phyloP scores from a whole-genome alignment of 2,329 filamentous ascomycete species.

The Epichloe brachyelytri region DNA sequence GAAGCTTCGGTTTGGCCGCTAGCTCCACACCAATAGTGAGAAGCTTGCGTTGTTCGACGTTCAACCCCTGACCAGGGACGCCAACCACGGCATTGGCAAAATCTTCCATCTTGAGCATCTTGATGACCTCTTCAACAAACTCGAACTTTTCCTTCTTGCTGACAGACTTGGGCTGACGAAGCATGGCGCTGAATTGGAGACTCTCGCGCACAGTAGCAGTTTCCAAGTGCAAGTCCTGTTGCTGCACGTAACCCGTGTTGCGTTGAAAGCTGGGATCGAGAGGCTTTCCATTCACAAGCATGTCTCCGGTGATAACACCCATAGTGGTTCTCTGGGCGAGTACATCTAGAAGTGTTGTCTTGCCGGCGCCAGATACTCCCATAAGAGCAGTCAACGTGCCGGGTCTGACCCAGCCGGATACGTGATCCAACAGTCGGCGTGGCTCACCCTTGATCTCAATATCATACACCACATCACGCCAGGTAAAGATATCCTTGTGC shows the following conservation, averaged over 20 bases:
- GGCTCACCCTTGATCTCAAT: constrained; percentile 60
- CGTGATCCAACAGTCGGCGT: constrained; percentile 62
- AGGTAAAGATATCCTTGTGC: constrained; percentile 56
- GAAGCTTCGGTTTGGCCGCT: constrained; percentile 41
- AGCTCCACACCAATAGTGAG: constrained; percentile 50
- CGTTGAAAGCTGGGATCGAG: constrained; percentile 47
- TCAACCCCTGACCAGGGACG: constrained; percentile 45
- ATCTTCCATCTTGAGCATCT: constrained; percentile 53
- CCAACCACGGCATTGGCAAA: constrained; percentile 55
- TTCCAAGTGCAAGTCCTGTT: constrained; percentile 47
- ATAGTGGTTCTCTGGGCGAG: constrained; percentile 39
- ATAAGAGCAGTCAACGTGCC: constrained; percentile 73
- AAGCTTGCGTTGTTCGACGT: constrained; percentile 49
- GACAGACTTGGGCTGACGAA: constrained; percentile 41
- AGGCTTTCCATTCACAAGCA: constrained; percentile 49
- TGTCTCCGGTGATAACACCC: constrained; percentile 52
- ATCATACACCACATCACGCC: constrained; percentile 61
- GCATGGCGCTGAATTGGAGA: constrained; percentile 41
- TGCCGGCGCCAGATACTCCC: constrained; percentile 41
- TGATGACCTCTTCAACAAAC: constrained; percentile 52
- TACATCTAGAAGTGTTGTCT: constrained; percentile 30
- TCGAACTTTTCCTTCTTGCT: constrained; percentile 43
- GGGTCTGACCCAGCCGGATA: constrained; percentile 82
- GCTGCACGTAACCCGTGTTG: constrained; percentile 55
- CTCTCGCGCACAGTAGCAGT: constrained; percentile 43